These are phyloP conservation scores for Breviolum minutum DNA, from an alignment of 73 alveolate genomes.

Conservation along the genomic window DNA sequence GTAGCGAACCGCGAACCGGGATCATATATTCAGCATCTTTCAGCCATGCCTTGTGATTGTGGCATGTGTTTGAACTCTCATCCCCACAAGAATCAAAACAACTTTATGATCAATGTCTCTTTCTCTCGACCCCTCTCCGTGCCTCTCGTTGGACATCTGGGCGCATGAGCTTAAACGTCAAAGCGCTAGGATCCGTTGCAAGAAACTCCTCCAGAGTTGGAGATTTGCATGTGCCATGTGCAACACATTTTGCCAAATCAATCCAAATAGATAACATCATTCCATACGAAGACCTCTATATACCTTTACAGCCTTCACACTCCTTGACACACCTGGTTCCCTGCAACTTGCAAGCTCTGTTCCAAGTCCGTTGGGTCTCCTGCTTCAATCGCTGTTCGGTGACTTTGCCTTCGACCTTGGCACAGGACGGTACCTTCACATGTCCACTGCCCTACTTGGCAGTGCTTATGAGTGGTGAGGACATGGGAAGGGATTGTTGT, in stretches of 20 bases:
- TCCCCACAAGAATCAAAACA: neutral
- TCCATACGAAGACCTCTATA: too few species aligned
- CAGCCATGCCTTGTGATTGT: too few species aligned
- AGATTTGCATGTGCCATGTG: too few species aligned
- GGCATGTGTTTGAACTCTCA: too few species aligned
- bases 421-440: neutral
- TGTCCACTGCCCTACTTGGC: neutral
- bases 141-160: slow-evolving; percentile 61
- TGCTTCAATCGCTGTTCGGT: slow-evolving; percentile 3
- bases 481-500: neutral
- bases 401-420: slow-evolving; percentile 4
- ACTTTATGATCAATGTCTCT: neutral
- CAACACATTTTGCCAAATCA: too few species aligned
- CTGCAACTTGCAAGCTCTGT: too few species aligned
- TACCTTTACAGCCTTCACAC: too few species aligned
- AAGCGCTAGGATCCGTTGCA: neutral
- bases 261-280: too few species aligned
- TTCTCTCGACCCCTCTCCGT: too few species aligned
- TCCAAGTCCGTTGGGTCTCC: neutral
- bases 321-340: too few species aligned
- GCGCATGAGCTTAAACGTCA: slow-evolving; percentile 54
- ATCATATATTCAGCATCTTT: too few species aligned
- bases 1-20: too few species aligned
- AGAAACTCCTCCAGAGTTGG: neutral
- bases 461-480: neutral